A percentile compares a stretch with the other conserved stretches of the same genome.
Conservation (phyloP, 1,284 basidiomycete species). For the Cryptococcus hybrid region DNA sequence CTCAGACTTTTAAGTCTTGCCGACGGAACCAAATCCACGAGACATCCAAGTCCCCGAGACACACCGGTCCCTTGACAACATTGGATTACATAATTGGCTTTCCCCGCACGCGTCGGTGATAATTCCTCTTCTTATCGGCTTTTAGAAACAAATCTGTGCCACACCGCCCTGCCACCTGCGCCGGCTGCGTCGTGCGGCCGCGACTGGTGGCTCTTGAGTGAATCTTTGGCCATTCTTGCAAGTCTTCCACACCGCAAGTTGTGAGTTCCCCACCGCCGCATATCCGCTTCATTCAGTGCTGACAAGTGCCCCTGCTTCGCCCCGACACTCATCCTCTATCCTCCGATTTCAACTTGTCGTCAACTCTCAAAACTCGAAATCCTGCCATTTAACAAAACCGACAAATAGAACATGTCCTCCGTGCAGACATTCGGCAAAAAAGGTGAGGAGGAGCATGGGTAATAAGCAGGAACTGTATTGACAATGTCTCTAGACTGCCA, state of each 20-base stretch:
- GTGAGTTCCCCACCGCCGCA: no score
- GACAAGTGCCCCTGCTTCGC: neutral
- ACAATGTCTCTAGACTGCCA: slow-evolving; percentile 70
- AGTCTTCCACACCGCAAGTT: neutral
- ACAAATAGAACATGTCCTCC: slow-evolving; percentile 52
- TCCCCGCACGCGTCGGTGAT: no score
- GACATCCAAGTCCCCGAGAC: neutral
- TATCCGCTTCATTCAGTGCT: no score
- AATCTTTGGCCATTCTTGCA: neutral
- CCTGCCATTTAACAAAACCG: no score
- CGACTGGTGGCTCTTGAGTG: no score
- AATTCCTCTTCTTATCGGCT: no score
- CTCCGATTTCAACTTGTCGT: neutral
- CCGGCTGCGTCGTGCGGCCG: no score
- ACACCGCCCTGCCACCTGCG: no score
- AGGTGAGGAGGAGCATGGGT: slow-evolving; percentile 59
- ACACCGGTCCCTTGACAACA: neutral
- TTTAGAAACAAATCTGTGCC: no score
- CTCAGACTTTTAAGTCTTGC: no score
- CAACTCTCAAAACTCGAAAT: neutral
- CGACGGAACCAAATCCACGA: neutral
- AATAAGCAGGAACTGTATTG: neutral
- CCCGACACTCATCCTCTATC: neutral
- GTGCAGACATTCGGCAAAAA: slow-evolving; percentile 98
- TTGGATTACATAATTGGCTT: no score